These are phyloP conservation scores for Ambrosia artemisiifolia DNA, from an alignment of 129 eudicot species.

Conservation along the genomic window DNA sequence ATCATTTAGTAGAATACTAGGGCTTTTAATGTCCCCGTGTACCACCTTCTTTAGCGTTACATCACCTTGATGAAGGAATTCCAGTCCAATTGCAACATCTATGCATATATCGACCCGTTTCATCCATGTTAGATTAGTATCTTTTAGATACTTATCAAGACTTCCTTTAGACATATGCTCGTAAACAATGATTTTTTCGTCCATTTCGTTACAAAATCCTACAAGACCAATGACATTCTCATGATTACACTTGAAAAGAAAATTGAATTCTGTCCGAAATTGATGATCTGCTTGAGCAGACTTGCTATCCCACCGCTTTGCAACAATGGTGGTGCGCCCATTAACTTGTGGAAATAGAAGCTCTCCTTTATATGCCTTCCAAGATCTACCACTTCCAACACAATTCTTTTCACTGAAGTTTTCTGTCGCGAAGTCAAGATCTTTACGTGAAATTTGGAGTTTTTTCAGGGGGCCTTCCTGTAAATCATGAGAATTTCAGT, in stretches of 20 bases:
- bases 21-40: not conserved
- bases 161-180: conserved; percentile 7
- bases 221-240: not conserved
- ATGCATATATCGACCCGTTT: not conserved
- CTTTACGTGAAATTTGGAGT: not conserved
- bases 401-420: not conserved
- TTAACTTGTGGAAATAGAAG: not conserved
- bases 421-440: not conserved
- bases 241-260: not conserved
- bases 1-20: not conserved
- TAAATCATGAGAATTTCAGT: not conserved
- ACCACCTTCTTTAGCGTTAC: not conserved
- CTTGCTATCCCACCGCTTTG: conserved; percentile 3
- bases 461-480: not conserved
- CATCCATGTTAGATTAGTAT: not conserved
- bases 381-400: not conserved
- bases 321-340: not conserved
- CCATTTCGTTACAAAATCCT: not conserved
- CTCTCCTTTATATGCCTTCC: not conserved
- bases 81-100: not conserved
- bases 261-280: not conserved
- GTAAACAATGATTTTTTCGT: not conserved
- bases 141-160: not conserved
- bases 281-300: not conserved
- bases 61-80: not conserved